These are phyloP conservation scores for Guillardia theta DNA, from an alignment of 78 protist genomes.

Conservation along the genomic window DNA sequence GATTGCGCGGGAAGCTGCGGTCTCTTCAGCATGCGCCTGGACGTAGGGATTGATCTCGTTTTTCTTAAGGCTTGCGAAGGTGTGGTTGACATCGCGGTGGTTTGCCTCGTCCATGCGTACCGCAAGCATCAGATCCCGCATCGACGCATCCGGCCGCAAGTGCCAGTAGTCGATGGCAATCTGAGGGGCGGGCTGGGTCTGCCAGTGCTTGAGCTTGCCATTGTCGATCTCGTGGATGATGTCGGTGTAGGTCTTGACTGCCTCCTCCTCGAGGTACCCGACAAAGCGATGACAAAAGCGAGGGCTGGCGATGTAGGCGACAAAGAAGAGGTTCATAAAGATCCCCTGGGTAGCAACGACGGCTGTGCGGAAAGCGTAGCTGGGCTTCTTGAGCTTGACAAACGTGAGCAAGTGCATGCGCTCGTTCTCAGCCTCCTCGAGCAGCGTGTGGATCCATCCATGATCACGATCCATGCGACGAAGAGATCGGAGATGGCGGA, in stretches of 20 bases:
- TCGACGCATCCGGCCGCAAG: conserved; percentile 61
- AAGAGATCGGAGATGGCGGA: conserved; percentile 82
- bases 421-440: conserved; percentile 81
- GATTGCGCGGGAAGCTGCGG: too few relatives aligned
- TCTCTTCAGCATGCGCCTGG: background rate
- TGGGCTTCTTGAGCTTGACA: conserved; percentile 39
- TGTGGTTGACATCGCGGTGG: conserved; percentile 81
- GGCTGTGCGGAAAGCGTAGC: background rate
- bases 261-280: conserved; percentile 88
- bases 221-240: background rate
- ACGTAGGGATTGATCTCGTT: background rate
- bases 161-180: conserved; percentile 80
- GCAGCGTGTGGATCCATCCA: conserved; percentile 68
- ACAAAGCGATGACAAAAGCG: conserved; percentile 73
- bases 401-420: conserved; percentile 85
- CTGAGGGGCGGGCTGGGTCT: background rate
- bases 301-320: conserved; percentile 63
- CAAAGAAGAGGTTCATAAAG: conserved; percentile 45
- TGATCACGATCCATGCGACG: conserved; percentile 69
- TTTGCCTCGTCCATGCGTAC: conserved; percentile 80
- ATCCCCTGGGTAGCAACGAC: conserved; percentile 66
- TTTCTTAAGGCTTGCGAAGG: background rate
- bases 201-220: background rate
- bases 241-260: conserved; percentile 54
- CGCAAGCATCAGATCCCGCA: conserved; percentile 73